These are phyloP conservation scores for Exophiala sp. DNA, from an alignment of 2,329 filamentous ascomycete genomes.

Conservation along the genomic window DNA sequence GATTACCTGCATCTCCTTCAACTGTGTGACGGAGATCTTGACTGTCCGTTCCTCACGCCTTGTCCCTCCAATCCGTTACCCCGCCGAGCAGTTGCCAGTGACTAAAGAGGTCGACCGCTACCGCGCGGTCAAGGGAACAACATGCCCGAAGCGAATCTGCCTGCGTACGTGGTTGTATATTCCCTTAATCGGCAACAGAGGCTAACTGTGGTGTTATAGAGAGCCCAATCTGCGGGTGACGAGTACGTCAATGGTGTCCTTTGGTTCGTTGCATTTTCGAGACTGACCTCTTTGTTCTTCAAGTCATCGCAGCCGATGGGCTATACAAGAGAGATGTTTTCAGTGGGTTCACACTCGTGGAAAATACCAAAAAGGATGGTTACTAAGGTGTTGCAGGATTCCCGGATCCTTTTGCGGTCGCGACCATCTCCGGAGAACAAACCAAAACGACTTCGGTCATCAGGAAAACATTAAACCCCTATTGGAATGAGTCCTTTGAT, in stretches of 20 bases:
- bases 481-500: slow-evolving; percentile 99
- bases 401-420: slow-evolving; percentile 94
- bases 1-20: neutral
- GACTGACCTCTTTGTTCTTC: slow-evolving; percentile 29
- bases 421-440: slow-evolving; percentile 94
- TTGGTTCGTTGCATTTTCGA: slow-evolving; percentile 19
- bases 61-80: slow-evolving; percentile 8
- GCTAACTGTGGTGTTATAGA: slow-evolving; percentile 40
- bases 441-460: slow-evolving; percentile 96
- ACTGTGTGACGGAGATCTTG: neutral
- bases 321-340: slow-evolving; percentile 99
- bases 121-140: slow-evolving; percentile 17
- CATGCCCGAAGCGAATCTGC: slow-evolving; percentile 55
- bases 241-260: slow-evolving; percentile 53
- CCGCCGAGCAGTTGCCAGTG: slow-evolving; percentile 18
- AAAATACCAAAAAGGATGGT: neutral
- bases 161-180: slow-evolving; percentile 48
- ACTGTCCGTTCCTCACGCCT: slow-evolving; percentile 1
- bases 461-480: slow-evolving; percentile 97
- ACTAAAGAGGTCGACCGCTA: slow-evolving; percentile 8
- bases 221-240: slow-evolving; percentile 87
- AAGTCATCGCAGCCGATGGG: slow-evolving; percentile 97
- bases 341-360: slow-evolving; percentile 55
- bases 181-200: slow-evolving; percentile 10
- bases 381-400: slow-evolving; percentile 58